phyloP scores from a whole-genome alignment of 176 grass and related monocot genomes.

The Oryza australiensis region DNA sequence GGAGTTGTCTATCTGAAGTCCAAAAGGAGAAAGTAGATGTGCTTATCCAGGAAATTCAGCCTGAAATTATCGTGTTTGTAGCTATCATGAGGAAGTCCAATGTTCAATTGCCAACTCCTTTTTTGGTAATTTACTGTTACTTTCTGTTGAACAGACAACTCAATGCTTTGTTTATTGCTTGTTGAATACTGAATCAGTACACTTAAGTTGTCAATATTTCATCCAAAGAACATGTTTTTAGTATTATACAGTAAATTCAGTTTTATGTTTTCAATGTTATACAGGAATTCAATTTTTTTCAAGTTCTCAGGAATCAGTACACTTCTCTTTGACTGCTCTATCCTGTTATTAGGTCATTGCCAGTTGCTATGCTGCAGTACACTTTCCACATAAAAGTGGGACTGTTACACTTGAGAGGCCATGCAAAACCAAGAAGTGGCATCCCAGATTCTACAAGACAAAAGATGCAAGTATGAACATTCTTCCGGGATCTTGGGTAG shows the following conservation, averaged over 20 bases:
- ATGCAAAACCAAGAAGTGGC: slow-evolving; percentile 43
- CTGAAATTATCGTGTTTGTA: slow-evolving; percentile 24
- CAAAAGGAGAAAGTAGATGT: slow-evolving; percentile 9
- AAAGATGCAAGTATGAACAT: background rate
- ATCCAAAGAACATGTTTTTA: no score
- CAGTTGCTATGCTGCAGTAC: slow-evolving; percentile 20
- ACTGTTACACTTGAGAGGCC: slow-evolving; percentile 27
- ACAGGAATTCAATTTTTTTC: no score
- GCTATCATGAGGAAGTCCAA: slow-evolving; percentile 30
- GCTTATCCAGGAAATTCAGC: slow-evolving; percentile 16
- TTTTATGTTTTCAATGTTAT: no score
- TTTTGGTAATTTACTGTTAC: slow-evolving; percentile 24
- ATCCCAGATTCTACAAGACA: slow-evolving; percentile 21
- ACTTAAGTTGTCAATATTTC: background rate
- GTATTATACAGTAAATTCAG: background rate
- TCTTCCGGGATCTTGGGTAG: slow-evolving; percentile 37
- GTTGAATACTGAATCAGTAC: no score
- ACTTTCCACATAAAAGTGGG: slow-evolving; percentile 22
- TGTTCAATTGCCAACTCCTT: background rate
- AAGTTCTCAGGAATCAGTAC: no score
- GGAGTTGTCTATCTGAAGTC: background rate
- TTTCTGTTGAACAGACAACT: background rate
- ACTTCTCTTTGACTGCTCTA: no score
- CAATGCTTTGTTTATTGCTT: background rate
- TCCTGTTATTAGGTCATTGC: slow-evolving; percentile 26